phyloP scores from a whole-genome alignment of 2,329 filamentous ascomycete species.

The Aaosphaeria pasadenensis region DNA sequence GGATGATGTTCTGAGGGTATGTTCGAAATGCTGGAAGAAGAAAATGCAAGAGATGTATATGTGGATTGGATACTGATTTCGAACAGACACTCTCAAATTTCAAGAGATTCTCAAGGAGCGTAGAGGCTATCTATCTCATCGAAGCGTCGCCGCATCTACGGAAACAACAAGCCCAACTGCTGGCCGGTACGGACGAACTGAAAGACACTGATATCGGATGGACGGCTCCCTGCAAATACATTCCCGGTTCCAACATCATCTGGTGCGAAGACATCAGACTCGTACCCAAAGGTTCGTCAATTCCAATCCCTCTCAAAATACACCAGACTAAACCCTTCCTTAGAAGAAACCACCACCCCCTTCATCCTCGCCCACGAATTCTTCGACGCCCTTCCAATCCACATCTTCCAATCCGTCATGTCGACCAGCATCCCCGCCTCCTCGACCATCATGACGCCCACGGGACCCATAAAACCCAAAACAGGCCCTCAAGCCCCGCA shows the following conservation, averaged over 20 bases:
- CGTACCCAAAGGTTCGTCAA: slow-evolving; percentile 63
- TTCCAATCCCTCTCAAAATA: too few relatives aligned
- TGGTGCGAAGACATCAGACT: slow-evolving; percentile 90
- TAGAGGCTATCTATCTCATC: slow-evolving; percentile 89
- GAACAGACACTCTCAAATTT: slow-evolving; percentile 78
- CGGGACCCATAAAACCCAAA: slow-evolving; percentile 45
- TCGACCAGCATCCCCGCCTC: slow-evolving; percentile 35
- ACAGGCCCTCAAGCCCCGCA: slow-evolving; percentile 32
- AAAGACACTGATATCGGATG: slow-evolving; percentile 71
- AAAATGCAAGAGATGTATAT: neutral
- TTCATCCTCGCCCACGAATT: slow-evolving; percentile 98
- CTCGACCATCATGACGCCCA: slow-evolving; percentile 47
- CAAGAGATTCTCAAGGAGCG: slow-evolving; percentile 68
- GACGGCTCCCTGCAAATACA: slow-evolving; percentile 73
- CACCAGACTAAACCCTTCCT: too few relatives aligned
- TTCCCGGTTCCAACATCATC: slow-evolving; percentile 65
- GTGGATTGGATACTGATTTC: slow-evolving; percentile 9
- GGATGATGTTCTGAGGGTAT: slow-evolving; percentile 88
- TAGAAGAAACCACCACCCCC: slow-evolving; percentile 68
- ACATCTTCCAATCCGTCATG: slow-evolving; percentile 80
- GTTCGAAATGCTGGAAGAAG: slow-evolving; percentile 20
- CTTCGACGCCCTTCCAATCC: slow-evolving; percentile 95
- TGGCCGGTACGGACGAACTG: slow-evolving; percentile 72
- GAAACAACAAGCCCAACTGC: slow-evolving; percentile 71
- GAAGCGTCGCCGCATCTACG: slow-evolving; percentile 85